Evolutionary conservation across 495 filamentous ascomycete genomes (phyloP).

Genomic region (Penicillium parvum): DNA sequence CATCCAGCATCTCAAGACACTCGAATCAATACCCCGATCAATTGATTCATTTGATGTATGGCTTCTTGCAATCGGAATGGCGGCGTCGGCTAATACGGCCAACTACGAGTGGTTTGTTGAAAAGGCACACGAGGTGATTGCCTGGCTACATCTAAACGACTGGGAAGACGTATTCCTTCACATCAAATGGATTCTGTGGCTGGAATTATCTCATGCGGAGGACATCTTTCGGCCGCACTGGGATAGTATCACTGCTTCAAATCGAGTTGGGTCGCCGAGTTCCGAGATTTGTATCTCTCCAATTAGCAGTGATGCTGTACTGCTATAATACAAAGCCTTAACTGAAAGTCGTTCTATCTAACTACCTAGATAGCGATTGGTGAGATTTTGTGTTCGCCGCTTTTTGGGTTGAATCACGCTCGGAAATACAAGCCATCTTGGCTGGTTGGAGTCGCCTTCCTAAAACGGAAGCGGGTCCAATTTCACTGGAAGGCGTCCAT

Average conservation of each 20-base stretch:
- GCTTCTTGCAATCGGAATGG: constrained; percentile 38
- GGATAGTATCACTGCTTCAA: constrained; percentile 16
- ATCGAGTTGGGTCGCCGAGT: too few species aligned
- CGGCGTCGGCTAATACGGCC: constrained; percentile 28
- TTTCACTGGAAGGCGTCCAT: background rate
- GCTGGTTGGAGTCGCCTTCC: too few species aligned
- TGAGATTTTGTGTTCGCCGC: too few species aligned
- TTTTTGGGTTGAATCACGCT: too few species aligned
- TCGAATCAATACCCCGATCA: constrained; percentile 9
- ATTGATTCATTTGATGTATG: constrained; percentile 31
- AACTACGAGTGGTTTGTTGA: constrained; percentile 30
- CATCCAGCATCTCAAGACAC: constrained; percentile 20
- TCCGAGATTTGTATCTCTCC: too few species aligned
- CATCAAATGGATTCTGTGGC: constrained; percentile 35
- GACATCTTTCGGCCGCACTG: constrained; percentile 27
- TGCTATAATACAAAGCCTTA: too few species aligned
- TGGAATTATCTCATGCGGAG: constrained; percentile 18
- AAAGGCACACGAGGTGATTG: constrained; percentile 9
- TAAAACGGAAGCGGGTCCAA: background rate
- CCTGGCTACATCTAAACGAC: constrained; percentile 13
- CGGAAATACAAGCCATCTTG: too few species aligned
- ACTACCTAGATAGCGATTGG: too few species aligned
- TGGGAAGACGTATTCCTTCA: constrained; percentile 23
- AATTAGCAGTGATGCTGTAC: too few species aligned
- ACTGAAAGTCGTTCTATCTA: too few species aligned